phyloP scores from a whole-genome alignment of 805 yeast species.

The Danielozyma ontarioensis region DNA sequence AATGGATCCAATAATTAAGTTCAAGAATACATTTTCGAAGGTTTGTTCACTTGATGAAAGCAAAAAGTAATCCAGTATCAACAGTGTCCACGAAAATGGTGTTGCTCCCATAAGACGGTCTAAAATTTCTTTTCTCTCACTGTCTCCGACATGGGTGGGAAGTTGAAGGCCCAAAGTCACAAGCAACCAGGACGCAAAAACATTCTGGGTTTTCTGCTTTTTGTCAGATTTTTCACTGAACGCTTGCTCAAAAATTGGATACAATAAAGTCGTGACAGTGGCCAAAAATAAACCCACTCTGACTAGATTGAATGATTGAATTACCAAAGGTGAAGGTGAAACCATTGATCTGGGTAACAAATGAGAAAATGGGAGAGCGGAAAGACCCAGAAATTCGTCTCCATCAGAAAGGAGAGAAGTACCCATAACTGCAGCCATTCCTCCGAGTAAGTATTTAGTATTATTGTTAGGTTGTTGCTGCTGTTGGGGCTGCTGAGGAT shows the following conservation, averaged over 20 bases:
- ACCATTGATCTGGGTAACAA: constrained; percentile 9
- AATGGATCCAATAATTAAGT: constrained; percentile 22
- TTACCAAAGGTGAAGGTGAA: constrained; percentile 7
- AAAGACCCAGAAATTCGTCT: constrained; percentile 40
- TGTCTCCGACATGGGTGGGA: constrained; percentile 16
- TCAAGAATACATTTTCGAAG: constrained; percentile 31
- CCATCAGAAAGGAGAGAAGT: constrained; percentile 53
- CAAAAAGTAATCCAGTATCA: constrained; percentile 22
- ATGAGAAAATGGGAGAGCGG: constrained; percentile 37
- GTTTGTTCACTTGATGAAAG: constrained; percentile 23
- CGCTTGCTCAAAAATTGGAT: constrained; percentile 4
- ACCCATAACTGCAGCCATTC: constrained; percentile 61
- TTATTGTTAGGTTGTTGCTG: constrained; percentile 10
- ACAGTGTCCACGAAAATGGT: constrained; percentile 6
- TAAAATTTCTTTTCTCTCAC: constrained; percentile 10
- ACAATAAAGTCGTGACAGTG: constrained; percentile 6
- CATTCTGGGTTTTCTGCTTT: not conserved
- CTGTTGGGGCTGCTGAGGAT: constrained; percentile 3
- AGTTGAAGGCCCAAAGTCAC: constrained; percentile 23
- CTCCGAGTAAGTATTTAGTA: constrained; percentile 54
- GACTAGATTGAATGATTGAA: constrained; percentile 7
- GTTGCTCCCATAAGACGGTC: constrained; percentile 11
- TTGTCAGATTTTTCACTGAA: not conserved
- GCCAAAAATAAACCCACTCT: constrained; percentile 8
- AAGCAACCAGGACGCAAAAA: constrained; percentile 19